Percentiles rank a stretch among this genome's conserved stretches.
Evolutionary conservation across 164 flowering plant genomes (phyloP).

Genomic region (Paratinospora sagittata): DNA sequence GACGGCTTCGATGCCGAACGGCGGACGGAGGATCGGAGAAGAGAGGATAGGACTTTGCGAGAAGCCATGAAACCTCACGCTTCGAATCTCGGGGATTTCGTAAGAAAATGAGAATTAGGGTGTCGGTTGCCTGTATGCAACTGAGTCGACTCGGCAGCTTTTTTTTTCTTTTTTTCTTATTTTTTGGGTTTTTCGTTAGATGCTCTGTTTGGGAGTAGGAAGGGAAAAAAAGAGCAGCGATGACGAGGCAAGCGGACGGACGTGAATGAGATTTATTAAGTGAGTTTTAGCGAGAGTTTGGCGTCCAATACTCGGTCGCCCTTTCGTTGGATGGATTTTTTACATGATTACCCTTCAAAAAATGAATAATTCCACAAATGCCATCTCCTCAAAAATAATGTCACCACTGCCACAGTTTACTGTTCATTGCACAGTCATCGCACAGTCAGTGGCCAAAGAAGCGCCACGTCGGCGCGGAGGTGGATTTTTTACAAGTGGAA

Average conservation of each 20-base stretch:
- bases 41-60: slow-evolving; percentile 27
- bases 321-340: no score
- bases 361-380: no score
- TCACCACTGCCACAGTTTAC: no score
- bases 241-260: background rate
- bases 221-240: slow-evolving; percentile 26
- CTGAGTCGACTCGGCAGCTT: background rate
- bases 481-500: no score
- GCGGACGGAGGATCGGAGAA: slow-evolving; percentile 24
- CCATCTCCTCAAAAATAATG: no score
- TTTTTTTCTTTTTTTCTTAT: no score
- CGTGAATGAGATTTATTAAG: slow-evolving; percentile 3
- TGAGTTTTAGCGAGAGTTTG: slow-evolving; percentile 5
- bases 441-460: no score
- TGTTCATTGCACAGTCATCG: no score
- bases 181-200: background rate
- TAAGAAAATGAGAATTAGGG: no score
- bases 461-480: no score
- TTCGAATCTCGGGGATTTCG: background rate
- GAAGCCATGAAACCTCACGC: slow-evolving; percentile 32
- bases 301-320: slow-evolving; percentile 3
- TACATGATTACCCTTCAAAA: no score
- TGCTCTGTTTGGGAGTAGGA: background rate
- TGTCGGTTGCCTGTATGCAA: background rate
- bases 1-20: slow-evolving; percentile 21